A percentile compares a stretch with the other conserved stretches of the same genome.
Conservation (phyloP, 345 rosid species). For the Citropsis articulata region DNA sequence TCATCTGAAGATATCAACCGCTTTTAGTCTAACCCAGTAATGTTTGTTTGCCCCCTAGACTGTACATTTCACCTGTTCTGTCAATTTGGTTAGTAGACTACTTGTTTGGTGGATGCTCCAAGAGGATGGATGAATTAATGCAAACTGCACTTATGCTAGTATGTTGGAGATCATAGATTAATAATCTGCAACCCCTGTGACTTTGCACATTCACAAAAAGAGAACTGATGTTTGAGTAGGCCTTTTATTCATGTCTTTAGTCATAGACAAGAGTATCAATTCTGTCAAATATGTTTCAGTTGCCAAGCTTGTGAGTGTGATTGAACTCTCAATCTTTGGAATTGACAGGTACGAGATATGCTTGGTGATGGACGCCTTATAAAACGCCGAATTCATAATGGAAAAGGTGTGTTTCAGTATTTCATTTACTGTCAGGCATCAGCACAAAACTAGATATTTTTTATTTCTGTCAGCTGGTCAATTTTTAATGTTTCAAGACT, state of each 20-base stretch:
- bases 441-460: neutral
- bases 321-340: slow-evolving; percentile 24
- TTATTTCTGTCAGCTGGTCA: neutral
- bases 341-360: slow-evolving; percentile 86
- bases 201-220: neutral
- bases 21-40: neutral
- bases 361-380: slow-evolving; percentile 97
- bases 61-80: neutral
- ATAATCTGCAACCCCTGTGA: neutral
- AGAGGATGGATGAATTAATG: neutral
- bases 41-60: neutral
- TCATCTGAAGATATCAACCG: neutral
- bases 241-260: neutral
- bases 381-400: slow-evolving; percentile 85
- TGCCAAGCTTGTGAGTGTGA: neutral
- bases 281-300: neutral
- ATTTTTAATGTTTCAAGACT: neutral
- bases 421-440: neutral
- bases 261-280: neutral
- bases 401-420: slow-evolving; percentile 57
- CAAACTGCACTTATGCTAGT: neutral
- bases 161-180: neutral
- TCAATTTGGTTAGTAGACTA: neutral
- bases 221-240: neutral
- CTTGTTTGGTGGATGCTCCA: neutral